These are phyloP conservation scores for Metschnikowia amazonensis DNA, from an alignment of 805 yeast species.

Conservation along the genomic window DNA sequence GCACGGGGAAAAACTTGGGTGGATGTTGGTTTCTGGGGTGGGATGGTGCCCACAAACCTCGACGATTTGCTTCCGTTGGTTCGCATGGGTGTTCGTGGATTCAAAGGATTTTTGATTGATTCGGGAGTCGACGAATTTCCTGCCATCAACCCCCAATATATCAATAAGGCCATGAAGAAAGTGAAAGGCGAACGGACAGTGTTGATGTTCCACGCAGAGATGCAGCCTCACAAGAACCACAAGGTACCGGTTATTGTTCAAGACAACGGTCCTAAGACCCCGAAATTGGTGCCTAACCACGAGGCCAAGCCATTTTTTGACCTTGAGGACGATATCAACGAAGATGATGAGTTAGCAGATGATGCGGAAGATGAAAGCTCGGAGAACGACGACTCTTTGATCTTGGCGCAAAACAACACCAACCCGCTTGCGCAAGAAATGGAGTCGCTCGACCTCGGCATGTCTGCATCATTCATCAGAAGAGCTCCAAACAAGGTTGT, in stretches of 20 bases:
- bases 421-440: constrained; percentile 22
- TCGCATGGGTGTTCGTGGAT: constrained; percentile 86
- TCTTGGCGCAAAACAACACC: not conserved
- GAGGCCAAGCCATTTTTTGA: constrained; percentile 18
- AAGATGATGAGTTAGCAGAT: constrained; percentile 12
- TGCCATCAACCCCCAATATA: constrained; percentile 62
- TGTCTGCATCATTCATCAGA: constrained; percentile 38
- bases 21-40: constrained; percentile 97
- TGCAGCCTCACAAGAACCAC: constrained; percentile 45
- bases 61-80: constrained; percentile 70
- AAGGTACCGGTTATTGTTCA: constrained; percentile 24
- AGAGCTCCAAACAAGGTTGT: constrained; percentile 39
- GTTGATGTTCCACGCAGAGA: constrained; percentile 91
- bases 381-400: constrained; percentile 6
- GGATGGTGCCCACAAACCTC: constrained; percentile 76
- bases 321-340: constrained; percentile 17
- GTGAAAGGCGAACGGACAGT: constrained; percentile 65
- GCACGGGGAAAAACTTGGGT: constrained; percentile 85
- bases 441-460: constrained; percentile 34
- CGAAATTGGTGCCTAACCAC: constrained; percentile 24
- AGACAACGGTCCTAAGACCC: constrained; percentile 22
- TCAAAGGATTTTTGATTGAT: constrained; percentile 88
- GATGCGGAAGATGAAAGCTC: constrained; percentile 8
- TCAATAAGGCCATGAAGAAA: constrained; percentile 58
- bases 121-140: constrained; percentile 98